phyloP scores from a whole-genome alignment of 306 rosid genomes.

The Quercus gilva region DNA sequence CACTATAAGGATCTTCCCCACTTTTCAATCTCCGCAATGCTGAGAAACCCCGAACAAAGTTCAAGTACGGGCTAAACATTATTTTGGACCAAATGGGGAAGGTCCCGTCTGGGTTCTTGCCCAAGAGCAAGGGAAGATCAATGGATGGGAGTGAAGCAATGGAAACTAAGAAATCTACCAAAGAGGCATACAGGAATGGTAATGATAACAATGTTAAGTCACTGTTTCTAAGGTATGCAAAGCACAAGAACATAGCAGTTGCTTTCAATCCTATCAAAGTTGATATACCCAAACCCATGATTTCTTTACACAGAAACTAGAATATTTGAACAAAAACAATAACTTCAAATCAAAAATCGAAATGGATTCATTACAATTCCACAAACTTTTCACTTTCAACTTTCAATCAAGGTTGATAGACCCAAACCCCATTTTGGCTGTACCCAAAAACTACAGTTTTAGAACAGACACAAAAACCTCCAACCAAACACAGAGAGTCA shows the following conservation, averaged over 20 bases:
- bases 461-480: not conserved
- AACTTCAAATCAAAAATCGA: not conserved
- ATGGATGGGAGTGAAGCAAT: constrained; percentile 69
- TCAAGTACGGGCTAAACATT: constrained; percentile 74
- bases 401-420: not conserved
- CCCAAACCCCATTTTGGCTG: not conserved
- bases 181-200: constrained; percentile 65
- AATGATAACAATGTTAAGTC: constrained; percentile 48
- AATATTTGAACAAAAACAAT: not conserved
- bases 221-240: constrained; percentile 41
- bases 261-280: constrained; percentile 63
- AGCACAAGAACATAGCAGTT: constrained; percentile 27
- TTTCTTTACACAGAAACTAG: not conserved
- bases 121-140: constrained; percentile 72
- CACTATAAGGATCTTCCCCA: constrained; percentile 55
- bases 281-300: constrained; percentile 73
- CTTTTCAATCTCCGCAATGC: constrained; percentile 52
- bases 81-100: constrained; percentile 61
- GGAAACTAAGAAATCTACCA: constrained; percentile 56
- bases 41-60: constrained; percentile 66
- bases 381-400: not conserved
- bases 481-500: not conserved
- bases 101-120: constrained; percentile 65
- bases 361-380: not conserved
- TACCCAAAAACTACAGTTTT: not conserved